phyloP scores from a whole-genome alignment of 1,284 basidiomycete genomes.

The Polyporus tsugae region DNA sequence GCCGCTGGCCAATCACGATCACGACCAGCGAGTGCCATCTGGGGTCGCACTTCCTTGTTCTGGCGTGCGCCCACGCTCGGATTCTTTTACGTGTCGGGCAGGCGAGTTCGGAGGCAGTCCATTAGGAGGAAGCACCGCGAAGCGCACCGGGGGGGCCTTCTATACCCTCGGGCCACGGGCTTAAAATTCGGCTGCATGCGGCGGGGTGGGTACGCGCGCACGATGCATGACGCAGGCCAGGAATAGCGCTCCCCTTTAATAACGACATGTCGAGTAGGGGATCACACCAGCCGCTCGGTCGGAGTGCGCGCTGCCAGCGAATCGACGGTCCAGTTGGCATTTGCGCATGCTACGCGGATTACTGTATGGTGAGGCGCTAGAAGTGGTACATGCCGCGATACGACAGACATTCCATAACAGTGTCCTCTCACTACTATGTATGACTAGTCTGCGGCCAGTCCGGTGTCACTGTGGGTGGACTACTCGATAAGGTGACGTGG shows the following conservation, averaged over 20 bases:
- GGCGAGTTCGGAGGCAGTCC: constrained; percentile 7
- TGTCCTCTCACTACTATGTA: constrained; percentile 8
- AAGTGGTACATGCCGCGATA: neutral
- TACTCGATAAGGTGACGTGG: neutral
- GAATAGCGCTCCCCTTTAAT: constrained; percentile 10
- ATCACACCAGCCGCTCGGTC: constrained; percentile 7
- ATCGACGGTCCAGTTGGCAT: neutral
- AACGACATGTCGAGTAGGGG: constrained; percentile 6
- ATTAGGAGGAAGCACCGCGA: constrained; percentile 9
- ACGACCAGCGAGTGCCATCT: neutral
- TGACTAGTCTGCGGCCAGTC: constrained; percentile 4
- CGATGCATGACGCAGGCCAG: constrained; percentile 5
- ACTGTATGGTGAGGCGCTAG: neutral
- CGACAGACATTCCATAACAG: constrained; percentile 8
- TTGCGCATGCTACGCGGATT: neutral
- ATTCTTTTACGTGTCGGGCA: constrained; percentile 12
- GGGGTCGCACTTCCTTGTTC: constrained; percentile 6
- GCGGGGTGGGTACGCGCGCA: constrained; percentile 3
- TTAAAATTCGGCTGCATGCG: constrained; percentile 6
- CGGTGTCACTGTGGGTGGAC: neutral
- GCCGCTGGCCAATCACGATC: neutral
- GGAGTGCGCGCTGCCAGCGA: neutral
- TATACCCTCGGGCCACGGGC: constrained; percentile 10
- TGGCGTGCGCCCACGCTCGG: constrained; percentile 7
- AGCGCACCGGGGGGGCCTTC: constrained; percentile 4